These are phyloP conservation scores for Epicoccum sorghinum DNA, from an alignment of 2,329 filamentous ascomycete genomes.

Conservation along the genomic window DNA sequence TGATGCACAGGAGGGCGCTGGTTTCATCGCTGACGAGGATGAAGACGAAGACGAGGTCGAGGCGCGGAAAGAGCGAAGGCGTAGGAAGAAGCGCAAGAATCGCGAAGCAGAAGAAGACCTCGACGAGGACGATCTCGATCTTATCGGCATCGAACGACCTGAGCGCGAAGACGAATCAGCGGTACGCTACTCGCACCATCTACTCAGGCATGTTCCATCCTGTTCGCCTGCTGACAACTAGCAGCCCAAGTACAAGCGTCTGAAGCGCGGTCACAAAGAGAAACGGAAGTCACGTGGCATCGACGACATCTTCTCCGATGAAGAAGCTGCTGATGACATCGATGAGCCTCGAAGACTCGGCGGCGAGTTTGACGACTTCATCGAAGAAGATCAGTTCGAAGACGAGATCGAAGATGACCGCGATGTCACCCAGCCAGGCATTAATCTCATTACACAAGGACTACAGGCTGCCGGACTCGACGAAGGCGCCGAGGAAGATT, in stretches of 20 bases:
- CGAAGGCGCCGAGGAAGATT: conserved; percentile 91
- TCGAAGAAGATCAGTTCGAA: conserved; percentile 84
- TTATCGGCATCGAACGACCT: conserved; percentile 80
- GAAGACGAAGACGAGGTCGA: conserved; percentile 76
- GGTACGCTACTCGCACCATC: conserved; percentile 55
- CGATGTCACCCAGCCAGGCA: conserved; percentile 82
- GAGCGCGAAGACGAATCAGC: conserved; percentile 71
- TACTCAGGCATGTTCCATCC: not conserved
- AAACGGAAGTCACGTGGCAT: conserved; percentile 72
- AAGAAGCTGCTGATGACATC: conserved; percentile 72
- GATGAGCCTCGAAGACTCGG: conserved; percentile 50
- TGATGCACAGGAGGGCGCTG: conserved; percentile 75
- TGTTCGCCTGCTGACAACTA: conserved; percentile 4
- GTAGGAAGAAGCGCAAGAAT: conserved; percentile 76
- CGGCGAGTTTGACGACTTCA: conserved; percentile 71
- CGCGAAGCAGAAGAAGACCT: conserved; percentile 82
- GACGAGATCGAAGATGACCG: conserved; percentile 86
- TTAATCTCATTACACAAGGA: conserved; percentile 70
- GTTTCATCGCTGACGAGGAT: conserved; percentile 95
- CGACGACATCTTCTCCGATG: conserved; percentile 93
- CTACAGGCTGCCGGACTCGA: conserved; percentile 85
- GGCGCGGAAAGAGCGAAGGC: conserved; percentile 62
- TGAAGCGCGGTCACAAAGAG: conserved; percentile 88
- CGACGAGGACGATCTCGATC: conserved; percentile 93
- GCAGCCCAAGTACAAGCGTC: conserved; percentile 90